Conservation (phyloP, 495 filamentous ascomycete genomes). For the Letharia columbiana region DNA sequence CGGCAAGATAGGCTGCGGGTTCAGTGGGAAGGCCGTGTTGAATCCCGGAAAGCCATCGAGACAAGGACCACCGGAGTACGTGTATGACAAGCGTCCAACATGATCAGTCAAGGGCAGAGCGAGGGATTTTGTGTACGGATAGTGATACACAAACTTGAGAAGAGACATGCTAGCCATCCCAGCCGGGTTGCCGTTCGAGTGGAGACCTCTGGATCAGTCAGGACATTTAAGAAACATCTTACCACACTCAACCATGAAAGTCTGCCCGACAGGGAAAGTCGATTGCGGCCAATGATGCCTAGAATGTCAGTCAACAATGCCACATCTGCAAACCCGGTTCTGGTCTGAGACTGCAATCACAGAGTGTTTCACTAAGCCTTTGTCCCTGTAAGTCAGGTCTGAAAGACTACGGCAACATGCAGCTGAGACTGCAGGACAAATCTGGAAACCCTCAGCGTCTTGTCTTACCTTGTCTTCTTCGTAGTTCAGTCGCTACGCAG, state of each 20-base stretch:
- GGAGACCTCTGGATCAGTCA: not conserved
- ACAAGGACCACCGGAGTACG: not conserved
- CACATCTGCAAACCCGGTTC: not conserved
- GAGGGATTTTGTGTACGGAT: not conserved
- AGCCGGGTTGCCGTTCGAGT: not conserved
- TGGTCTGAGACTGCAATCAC: not conserved
- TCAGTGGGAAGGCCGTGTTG: too few species aligned
- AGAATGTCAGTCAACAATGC: not conserved
- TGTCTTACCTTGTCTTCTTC: not conserved
- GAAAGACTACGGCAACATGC: not conserved
- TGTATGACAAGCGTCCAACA: not conserved
- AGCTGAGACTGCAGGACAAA: not conserved
- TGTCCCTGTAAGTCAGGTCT: not conserved
- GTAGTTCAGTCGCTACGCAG: not conserved
- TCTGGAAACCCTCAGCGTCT: not conserved
- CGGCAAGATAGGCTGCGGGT: too few species aligned
- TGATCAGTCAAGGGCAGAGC: not conserved
- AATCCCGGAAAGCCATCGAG: too few species aligned
- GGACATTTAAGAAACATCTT: not conserved
- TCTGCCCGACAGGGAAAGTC: not conserved
- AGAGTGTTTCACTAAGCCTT: not conserved
- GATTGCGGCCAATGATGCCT: not conserved
- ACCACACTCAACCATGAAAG: not conserved
- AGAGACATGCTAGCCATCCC: not conserved
- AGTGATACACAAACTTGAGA: not conserved